These are phyloP conservation scores for Zygoascus sp. DNA, from an alignment of 1,139 yeast genomes.

Conservation along the genomic window DNA sequence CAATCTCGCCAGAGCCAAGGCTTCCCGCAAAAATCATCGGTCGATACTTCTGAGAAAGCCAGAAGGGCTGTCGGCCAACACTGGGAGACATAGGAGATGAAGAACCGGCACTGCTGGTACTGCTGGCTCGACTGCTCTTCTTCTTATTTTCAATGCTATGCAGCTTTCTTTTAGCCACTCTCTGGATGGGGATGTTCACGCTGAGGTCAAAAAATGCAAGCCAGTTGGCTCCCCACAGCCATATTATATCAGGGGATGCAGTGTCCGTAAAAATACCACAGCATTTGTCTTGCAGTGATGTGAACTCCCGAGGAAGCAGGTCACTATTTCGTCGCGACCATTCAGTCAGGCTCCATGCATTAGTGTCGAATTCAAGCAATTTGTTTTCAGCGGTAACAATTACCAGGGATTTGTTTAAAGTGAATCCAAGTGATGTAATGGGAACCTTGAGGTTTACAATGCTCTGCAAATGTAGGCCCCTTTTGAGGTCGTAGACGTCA, in stretches of 20 bases:
- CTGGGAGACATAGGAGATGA: slow-evolving; percentile 11
- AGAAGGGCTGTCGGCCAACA: slow-evolving; percentile 44
- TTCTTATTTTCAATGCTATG: slow-evolving; percentile 54
- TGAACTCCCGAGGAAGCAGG: slow-evolving; percentile 62
- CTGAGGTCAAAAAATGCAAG: slow-evolving; percentile 66
- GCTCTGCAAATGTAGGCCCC: slow-evolving; percentile 20
- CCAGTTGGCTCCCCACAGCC: slow-evolving; percentile 93
- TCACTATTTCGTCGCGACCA: slow-evolving; percentile 84
- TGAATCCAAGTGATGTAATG: slow-evolving; percentile 60
- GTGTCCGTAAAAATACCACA: slow-evolving; percentile 58
- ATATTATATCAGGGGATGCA: slow-evolving; percentile 44
- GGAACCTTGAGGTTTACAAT: slow-evolving; percentile 47
- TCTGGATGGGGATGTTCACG: slow-evolving; percentile 50
- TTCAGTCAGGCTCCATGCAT: slow-evolving; percentile 44
- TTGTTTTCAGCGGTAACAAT: slow-evolving; percentile 72
- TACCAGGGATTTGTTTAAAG: slow-evolving; percentile 45
- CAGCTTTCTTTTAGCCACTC: slow-evolving; percentile 42
- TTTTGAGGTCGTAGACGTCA: slow-evolving; percentile 45
- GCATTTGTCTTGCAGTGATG: slow-evolving; percentile 61
- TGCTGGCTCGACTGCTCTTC: slow-evolving; percentile 29
- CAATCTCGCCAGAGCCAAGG: slow-evolving; percentile 55
- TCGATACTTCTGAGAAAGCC: slow-evolving; percentile 73
- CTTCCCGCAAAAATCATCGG: slow-evolving; percentile 63
- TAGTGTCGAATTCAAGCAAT: slow-evolving; percentile 60
- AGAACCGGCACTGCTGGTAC: slow-evolving; percentile 12